phyloP scores from a whole-genome alignment of 352 stramenopile genomes.

The Phytopythium delawarense region DNA sequence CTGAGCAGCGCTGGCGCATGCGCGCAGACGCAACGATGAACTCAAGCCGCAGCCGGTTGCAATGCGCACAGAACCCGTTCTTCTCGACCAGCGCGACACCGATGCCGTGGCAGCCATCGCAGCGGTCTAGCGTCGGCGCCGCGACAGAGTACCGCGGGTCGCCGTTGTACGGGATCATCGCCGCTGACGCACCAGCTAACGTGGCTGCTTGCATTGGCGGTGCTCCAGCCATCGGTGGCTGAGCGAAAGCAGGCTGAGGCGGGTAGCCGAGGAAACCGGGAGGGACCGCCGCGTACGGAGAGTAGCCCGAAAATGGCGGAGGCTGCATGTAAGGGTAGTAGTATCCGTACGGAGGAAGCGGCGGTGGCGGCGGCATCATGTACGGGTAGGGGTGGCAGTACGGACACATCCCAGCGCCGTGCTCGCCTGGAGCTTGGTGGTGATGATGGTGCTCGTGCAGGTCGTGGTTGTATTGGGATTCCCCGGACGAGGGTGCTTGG shows the following conservation, averaged over 20 bases:
- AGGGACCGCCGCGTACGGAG: conserved; percentile 2
- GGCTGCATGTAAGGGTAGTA: conserved; percentile 37
- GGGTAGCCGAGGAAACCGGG: conserved; percentile 21
- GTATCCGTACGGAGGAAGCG: conserved; percentile 26
- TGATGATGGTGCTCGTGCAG: not conserved
- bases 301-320: conserved; percentile 12
- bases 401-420: not conserved
- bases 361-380: conserved; percentile 24
- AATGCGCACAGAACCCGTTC: conserved; percentile 65
- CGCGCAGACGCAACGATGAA: conserved; percentile 69
- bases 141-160: conserved; percentile 13
- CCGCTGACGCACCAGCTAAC: conserved; percentile 8
- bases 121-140: conserved; percentile 35
- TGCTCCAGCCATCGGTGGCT: conserved; percentile 21
- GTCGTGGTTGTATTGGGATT: not conserved
- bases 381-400: conserved; percentile 31
- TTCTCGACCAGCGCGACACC: conserved; percentile 62
- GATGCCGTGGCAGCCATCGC: conserved; percentile 45
- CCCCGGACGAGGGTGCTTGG: not conserved
- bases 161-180: conserved; percentile 32
- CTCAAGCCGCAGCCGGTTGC: conserved; percentile 58
- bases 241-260: conserved; percentile 9
- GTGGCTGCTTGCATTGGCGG: conserved; percentile 12
- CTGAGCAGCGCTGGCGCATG: conserved; percentile 44
- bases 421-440: not conserved